These are phyloP conservation scores for Marchantia paleacea DNA, from an alignment of 225 moss, liverwort and hornwort genomes.

Conservation along the genomic window DNA sequence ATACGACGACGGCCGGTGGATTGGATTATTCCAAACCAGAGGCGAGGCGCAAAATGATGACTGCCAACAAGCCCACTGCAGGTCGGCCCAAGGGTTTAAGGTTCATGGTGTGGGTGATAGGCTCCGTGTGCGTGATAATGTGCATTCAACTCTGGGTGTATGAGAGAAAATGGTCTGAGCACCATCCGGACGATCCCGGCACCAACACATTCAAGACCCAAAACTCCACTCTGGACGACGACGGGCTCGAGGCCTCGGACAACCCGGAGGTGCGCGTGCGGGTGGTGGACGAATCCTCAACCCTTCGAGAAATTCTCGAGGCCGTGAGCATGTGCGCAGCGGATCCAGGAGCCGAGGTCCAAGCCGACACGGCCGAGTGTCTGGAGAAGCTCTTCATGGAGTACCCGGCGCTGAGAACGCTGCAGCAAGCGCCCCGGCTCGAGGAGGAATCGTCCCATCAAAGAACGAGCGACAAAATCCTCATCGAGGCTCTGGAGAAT, in stretches of 20 bases:
- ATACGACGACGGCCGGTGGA: no score
- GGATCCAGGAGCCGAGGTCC: conserved; percentile 4
- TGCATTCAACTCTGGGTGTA: conserved; percentile 36
- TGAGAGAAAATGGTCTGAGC: conserved; percentile 22
- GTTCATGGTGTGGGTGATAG: conserved; percentile 21
- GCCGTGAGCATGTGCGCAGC: conserved; percentile 18
- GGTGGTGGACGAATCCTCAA: not conserved
- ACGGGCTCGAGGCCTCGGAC: not conserved
- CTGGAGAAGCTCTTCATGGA: conserved; percentile 17
- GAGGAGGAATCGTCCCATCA: not conserved
- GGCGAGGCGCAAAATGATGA: conserved; percentile 2
- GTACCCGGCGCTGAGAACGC: conserved; percentile 10
- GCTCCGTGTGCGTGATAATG: conserved; percentile 21
- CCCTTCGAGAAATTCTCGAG: conserved; percentile 15
- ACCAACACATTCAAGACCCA: not conserved
- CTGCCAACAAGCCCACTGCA: not conserved
- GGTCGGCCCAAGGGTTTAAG: conserved; percentile 26
- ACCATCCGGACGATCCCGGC: not conserved
- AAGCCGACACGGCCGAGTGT: conserved; percentile 15
- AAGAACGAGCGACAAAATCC: conserved; percentile 13
- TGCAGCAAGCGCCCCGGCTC: not conserved
- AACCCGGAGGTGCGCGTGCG: not conserved
- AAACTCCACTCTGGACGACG: conserved; percentile 7
- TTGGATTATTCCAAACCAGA: no score
- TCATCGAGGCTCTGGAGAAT: conserved; percentile 14